phyloP scores from a whole-genome alignment of 306 rosid genomes.

The Cucumis sativus region DNA sequence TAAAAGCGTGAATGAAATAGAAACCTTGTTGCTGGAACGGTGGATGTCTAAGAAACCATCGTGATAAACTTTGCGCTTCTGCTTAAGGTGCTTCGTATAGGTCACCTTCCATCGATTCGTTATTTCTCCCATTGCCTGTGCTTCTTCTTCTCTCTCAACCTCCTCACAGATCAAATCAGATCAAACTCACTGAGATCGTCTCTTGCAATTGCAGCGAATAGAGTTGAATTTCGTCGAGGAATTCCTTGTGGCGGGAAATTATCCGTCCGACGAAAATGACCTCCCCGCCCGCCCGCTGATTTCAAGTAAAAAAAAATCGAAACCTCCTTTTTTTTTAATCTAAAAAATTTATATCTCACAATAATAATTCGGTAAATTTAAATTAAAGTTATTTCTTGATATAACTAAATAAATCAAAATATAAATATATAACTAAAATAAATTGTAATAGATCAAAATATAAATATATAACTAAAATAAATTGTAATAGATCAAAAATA shows the following conservation, averaged over 20 bases:
- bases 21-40: constrained; percentile 52
- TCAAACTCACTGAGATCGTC: not conserved
- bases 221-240: not conserved
- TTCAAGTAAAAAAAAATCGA: not conserved
- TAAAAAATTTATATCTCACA: too few relatives aligned
- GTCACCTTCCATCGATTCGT: constrained; percentile 65
- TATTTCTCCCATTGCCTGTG: constrained; percentile 30
- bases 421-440: too few relatives aligned
- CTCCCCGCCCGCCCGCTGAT: not conserved
- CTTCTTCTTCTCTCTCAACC: constrained; percentile 3
- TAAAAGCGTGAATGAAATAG: not conserved
- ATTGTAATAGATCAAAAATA: too few relatives aligned
- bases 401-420: too few relatives aligned
- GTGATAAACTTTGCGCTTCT: constrained; percentile 72
- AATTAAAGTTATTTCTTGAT: too few relatives aligned
- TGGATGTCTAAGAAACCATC: constrained; percentile 63
- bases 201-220: not conserved
- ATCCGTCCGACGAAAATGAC: not conserved
- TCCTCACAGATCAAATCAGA: not conserved
- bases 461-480: too few relatives aligned
- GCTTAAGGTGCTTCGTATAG: constrained; percentile 61
- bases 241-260: constrained; percentile 2
- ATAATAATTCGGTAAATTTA: too few relatives aligned
- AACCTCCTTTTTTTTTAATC: too few relatives aligned
- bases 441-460: too few relatives aligned